Evolutionary conservation across 1,139 yeast species (phyloP).

Genomic region (Taphrina populina): DNA sequence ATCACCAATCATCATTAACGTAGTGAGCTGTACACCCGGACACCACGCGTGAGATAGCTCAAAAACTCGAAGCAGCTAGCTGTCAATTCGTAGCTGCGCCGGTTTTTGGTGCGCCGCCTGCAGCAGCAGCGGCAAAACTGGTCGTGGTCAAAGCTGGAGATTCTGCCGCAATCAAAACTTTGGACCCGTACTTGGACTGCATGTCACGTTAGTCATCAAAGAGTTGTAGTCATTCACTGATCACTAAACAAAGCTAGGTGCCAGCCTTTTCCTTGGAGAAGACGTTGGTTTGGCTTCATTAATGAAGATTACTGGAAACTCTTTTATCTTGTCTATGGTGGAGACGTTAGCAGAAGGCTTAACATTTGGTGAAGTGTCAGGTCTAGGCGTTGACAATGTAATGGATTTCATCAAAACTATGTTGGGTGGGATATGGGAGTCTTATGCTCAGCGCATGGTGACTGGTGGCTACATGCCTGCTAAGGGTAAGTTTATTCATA

Average conservation of each 20-base stretch:
- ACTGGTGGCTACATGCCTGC: conserved; percentile 37
- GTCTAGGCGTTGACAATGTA: conserved; percentile 39
- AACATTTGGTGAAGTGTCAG: conserved; percentile 42
- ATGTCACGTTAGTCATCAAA: conserved; percentile 22
- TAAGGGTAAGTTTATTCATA: not conserved
- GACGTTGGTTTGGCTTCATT: conserved; percentile 41
- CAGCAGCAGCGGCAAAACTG: conserved; percentile 42
- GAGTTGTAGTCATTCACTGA: not conserved
- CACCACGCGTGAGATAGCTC: conserved; percentile 39
- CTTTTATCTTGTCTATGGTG: conserved; percentile 42
- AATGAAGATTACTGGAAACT: conserved; percentile 44
- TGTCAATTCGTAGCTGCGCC: conserved; percentile 42
- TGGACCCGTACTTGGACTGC: conserved; percentile 39
- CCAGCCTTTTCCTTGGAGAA: conserved; percentile 40
- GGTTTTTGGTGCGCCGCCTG: conserved; percentile 44
- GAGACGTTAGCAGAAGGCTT: conserved; percentile 43
- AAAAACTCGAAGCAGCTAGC: conserved; percentile 38
- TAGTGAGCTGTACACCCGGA: conserved; percentile 43
- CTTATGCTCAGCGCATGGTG: conserved; percentile 38
- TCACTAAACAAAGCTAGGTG: conserved; percentile 36
- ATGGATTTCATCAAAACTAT: conserved; percentile 38
- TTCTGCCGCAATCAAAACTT: conserved; percentile 38
- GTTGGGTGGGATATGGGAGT: conserved; percentile 36
- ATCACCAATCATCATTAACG: not conserved
- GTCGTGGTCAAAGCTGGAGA: conserved; percentile 43